Conservation (phyloP, 352 stramenopile genomes). For the Globisporangium paroecandrum region DNA sequence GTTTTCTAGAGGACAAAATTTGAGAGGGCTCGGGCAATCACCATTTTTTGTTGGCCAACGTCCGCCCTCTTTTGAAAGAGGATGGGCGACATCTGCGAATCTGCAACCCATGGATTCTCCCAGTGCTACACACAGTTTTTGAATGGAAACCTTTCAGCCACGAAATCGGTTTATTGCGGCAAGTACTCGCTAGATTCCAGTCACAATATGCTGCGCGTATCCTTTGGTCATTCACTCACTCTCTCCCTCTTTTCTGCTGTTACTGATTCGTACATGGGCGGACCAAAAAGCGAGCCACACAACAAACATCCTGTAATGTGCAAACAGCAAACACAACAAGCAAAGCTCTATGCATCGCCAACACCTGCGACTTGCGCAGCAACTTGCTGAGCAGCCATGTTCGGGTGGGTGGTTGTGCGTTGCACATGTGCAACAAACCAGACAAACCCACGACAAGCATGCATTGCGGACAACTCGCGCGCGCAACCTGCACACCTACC, state of each 20-base stretch:
- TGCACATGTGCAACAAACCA: background rate
- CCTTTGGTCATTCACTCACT: background rate
- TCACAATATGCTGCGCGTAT: background rate
- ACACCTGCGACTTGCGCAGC: background rate
- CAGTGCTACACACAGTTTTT: background rate
- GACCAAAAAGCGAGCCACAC: background rate
- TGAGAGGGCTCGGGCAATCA: background rate
- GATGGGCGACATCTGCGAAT: background rate
- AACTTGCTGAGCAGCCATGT: background rate
- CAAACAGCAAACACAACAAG: background rate
- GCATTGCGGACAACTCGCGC: background rate
- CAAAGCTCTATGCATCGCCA: background rate
- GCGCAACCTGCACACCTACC: background rate
- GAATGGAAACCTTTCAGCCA: background rate
- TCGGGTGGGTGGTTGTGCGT: background rate
- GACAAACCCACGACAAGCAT: background rate
- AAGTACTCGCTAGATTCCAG: background rate
- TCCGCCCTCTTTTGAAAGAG: background rate
- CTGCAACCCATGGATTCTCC: background rate
- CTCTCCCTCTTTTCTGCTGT: background rate
- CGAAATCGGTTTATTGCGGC: background rate
- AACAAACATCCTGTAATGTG: constrained; percentile 1
- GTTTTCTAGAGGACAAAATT: background rate
- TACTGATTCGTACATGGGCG: background rate
- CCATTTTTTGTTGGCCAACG: background rate